phyloP scores from a whole-genome alignment of 768 basidiomycete genomes.

The Pholiota microspora region DNA sequence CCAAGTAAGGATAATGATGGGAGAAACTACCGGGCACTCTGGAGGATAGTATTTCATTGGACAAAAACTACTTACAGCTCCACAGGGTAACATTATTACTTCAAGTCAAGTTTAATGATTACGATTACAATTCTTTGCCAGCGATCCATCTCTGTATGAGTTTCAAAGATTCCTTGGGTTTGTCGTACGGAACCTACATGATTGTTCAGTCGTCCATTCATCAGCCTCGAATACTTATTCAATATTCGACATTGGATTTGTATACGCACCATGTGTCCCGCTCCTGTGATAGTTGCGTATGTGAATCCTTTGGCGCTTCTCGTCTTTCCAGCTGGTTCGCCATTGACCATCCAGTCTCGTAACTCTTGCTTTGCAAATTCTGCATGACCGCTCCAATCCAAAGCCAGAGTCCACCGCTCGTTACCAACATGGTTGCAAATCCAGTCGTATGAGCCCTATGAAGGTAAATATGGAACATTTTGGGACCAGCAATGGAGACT shows the following conservation, averaged over 20 bases:
- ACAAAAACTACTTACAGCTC: too few species aligned
- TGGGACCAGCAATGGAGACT: background rate
- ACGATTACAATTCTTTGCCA: slow-evolving; percentile 10
- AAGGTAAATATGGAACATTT: background rate
- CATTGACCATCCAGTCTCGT: slow-evolving; percentile 58
- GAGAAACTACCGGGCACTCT: too few species aligned
- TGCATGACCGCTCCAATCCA: slow-evolving; percentile 69
- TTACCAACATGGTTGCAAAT: slow-evolving; percentile 79
- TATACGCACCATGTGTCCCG: slow-evolving; percentile 67
- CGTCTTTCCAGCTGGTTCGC: slow-evolving; percentile 37
- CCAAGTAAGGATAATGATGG: too few species aligned
- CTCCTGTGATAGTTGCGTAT: slow-evolving; percentile 61
- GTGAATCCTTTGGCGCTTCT: slow-evolving; percentile 50
- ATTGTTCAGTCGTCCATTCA: too few species aligned
- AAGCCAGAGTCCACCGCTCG: slow-evolving; percentile 61
- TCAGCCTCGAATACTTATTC: too few species aligned
- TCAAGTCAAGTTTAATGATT: background rate
- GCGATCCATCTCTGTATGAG: slow-evolving; percentile 46
- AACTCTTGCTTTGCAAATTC: slow-evolving; percentile 39
- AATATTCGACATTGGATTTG: too few species aligned
- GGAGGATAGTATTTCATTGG: too few species aligned
- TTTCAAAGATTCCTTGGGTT: slow-evolving; percentile 51
- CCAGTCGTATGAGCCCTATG: slow-evolving; percentile 62
- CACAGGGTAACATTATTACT: too few species aligned
- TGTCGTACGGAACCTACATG: slow-evolving; percentile 58